Evolutionary conservation across 192 early-diverging fungal genomes (phyloP).

Genomic region (Oehlia diaphana): DNA sequence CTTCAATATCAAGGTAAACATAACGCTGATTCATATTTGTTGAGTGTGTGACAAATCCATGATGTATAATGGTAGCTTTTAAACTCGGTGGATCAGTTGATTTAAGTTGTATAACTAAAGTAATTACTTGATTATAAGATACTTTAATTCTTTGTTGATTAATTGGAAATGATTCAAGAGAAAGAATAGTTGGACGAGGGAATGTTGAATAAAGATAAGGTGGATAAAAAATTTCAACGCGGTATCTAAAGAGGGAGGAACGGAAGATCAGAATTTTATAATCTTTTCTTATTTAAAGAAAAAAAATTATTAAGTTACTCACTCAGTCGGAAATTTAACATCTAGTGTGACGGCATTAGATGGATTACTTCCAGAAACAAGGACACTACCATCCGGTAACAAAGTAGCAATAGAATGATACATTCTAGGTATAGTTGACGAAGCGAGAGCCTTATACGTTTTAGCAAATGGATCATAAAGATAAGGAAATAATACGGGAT

Average conservation of each 20-base stretch:
- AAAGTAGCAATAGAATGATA: slow-evolving; percentile 62
- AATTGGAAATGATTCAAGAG: too few species aligned
- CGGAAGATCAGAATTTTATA: too few species aligned
- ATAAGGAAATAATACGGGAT: slow-evolving; percentile 52
- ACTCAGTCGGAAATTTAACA: slow-evolving; percentile 50
- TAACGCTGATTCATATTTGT: background rate
- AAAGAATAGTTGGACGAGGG: background rate
- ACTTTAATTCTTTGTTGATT: too few species aligned
- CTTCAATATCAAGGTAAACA: background rate
- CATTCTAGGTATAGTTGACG: slow-evolving; percentile 58
- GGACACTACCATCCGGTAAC: slow-evolving; percentile 42
- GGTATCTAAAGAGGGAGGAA: background rate
- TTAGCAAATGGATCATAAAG: slow-evolving; percentile 55
- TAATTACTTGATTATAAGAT: background rate
- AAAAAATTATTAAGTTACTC: background rate
- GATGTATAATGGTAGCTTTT: background rate
- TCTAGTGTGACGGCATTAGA: slow-evolving; percentile 29
- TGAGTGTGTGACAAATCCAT: background rate
- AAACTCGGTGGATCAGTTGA: background rate
- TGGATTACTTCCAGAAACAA: slow-evolving; percentile 43
- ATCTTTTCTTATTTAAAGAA: background rate
- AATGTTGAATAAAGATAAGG: background rate
- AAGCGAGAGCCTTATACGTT: slow-evolving; percentile 35
- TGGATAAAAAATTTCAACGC: background rate
- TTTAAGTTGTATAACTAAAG: background rate